Percentiles rank a stretch among this genome's conserved stretches.
Conservation (phyloP, 306 rosid species). For the Calophaca sinica region DNA sequence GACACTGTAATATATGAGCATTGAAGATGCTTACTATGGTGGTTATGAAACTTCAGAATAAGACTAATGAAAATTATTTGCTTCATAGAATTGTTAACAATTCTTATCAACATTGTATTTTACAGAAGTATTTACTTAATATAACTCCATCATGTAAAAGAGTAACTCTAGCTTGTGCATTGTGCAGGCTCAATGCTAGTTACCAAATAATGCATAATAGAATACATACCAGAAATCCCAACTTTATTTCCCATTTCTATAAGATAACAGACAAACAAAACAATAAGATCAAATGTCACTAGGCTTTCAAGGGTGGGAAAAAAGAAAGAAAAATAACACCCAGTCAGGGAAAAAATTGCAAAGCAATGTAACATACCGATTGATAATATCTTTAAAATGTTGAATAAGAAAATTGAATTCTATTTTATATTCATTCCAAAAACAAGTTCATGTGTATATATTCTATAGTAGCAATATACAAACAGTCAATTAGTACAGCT, state of each 20-base stretch:
- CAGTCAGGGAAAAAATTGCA: background rate
- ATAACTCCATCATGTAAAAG: slow-evolving; percentile 20
- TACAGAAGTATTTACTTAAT: background rate
- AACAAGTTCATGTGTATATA: slow-evolving; percentile 17
- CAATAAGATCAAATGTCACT: slow-evolving; percentile 11
- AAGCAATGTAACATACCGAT: background rate
- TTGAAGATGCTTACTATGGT: background rate
- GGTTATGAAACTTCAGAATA: background rate
- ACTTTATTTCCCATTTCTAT: slow-evolving; percentile 4
- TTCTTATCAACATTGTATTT: background rate
- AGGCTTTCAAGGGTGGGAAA: background rate
- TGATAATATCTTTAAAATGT: slow-evolving; percentile 7
- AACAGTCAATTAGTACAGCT: background rate
- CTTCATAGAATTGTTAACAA: background rate
- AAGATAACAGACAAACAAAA: slow-evolving; percentile 6
- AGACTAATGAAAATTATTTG: background rate
- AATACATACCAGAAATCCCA: slow-evolving; percentile 9
- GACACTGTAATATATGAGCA: too few relatives aligned
- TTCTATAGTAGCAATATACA: slow-evolving; percentile 12
- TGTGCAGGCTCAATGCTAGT: background rate
- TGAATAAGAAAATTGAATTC: background rate
- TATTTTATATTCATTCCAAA: background rate
- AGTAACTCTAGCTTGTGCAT: background rate
- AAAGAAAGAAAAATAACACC: background rate
- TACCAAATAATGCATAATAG: background rate